Evolutionary conservation across 148 eudicot genomes (phyloP).

Genomic region (Polygonum maritimum): DNA sequence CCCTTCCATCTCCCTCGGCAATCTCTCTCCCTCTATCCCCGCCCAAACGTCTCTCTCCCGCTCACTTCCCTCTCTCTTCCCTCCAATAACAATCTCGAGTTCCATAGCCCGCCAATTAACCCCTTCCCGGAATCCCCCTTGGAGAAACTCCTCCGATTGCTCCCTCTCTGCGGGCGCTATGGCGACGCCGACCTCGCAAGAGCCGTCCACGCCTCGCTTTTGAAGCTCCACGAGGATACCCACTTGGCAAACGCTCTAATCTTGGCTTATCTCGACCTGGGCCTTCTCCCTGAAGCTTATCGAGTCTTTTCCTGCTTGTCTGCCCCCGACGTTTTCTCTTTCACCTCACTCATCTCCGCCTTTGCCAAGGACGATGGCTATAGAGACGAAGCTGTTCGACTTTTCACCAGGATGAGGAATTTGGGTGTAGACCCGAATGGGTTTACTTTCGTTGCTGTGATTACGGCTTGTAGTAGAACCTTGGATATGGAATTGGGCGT

Average conservation of each 20-base stretch:
- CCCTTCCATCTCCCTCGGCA: slow-evolving; percentile 4
- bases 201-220: slow-evolving; percentile 53
- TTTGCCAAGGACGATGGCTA: slow-evolving; percentile 34
- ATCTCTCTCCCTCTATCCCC: slow-evolving; percentile 4
- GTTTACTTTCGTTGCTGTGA: slow-evolving; percentile 59
- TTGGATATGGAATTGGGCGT: slow-evolving; percentile 36
- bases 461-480: slow-evolving; percentile 57
- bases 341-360: slow-evolving; percentile 45
- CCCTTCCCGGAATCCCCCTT: slow-evolving; percentile 12
- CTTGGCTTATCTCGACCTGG: slow-evolving; percentile 49
- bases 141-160: slow-evolving; percentile 30
- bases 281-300: slow-evolving; percentile 34
- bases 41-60: slow-evolving; percentile 10
- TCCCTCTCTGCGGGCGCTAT: slow-evolving; percentile 33
- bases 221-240: slow-evolving; percentile 44
- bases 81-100: not conserved
- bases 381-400: slow-evolving; percentile 39
- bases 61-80: slow-evolving; percentile 19
- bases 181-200: slow-evolving; percentile 35
- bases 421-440: slow-evolving; percentile 56
- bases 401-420: slow-evolving; percentile 50
- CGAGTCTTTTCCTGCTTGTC: slow-evolving; percentile 30
- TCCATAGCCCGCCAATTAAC: not conserved
- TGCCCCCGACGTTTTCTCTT: slow-evolving; percentile 64
- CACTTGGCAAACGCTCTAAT: slow-evolving; percentile 37